A percentile compares a stretch with the other conserved stretches of the same genome.
Conservation (phyloP, 768 basidiomycete genomes). For the Tulasnella sp. region DNA sequence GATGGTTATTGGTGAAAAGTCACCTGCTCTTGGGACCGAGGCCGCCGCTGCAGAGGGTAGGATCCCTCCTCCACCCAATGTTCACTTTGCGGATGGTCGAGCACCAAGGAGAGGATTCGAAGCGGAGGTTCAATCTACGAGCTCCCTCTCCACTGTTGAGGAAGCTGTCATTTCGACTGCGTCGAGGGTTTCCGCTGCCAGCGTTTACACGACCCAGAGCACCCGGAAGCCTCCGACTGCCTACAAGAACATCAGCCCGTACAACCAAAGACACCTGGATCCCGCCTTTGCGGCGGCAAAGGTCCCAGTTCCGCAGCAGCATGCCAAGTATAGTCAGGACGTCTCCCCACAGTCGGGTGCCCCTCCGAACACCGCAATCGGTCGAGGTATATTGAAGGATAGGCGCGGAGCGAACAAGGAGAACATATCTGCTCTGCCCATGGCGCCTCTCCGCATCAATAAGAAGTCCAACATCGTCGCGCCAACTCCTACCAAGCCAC, state of each 20-base stretch:
- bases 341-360: no score
- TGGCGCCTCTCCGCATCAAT: background rate
- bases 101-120: background rate
- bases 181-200: constrained; percentile 2
- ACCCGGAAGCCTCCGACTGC: background rate
- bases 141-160: background rate
- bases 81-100: background rate
- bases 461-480: background rate
- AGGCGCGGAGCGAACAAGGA: background rate
- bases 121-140: background rate
- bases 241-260: background rate
- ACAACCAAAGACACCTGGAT: background rate
- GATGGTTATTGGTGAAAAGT: background rate
- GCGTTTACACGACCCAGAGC: background rate
- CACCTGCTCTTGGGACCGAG: background rate
- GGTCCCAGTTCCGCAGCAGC: background rate
- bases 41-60: background rate
- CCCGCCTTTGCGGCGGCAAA: background rate
- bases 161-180: background rate
- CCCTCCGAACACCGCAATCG: background rate
- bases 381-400: background rate
- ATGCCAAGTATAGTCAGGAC: background rate
- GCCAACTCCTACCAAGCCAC: background rate
- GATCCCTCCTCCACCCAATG: background rate
- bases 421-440: background rate